Evolutionary conservation across 116 monocot genomes (phyloP).

Genomic region (Dioscorea cayenensis): DNA sequence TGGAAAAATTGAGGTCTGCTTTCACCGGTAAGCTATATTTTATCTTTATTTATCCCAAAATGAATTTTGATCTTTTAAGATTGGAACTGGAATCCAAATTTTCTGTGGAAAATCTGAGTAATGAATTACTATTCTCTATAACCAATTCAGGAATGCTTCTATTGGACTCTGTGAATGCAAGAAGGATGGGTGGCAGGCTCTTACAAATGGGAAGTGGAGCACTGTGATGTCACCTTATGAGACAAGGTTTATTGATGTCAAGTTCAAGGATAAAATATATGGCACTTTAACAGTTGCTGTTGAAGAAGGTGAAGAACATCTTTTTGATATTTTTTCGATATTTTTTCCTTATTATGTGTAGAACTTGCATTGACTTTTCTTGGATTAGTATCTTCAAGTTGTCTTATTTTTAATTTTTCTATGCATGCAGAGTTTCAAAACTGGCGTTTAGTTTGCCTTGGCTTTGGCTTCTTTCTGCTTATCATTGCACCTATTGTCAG

Average conservation of each 20-base stretch:
- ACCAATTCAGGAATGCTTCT: slow-evolving; percentile 70
- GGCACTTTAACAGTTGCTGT: slow-evolving; percentile 40
- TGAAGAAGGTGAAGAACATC: slow-evolving; percentile 46
- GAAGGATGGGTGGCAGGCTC: slow-evolving; percentile 54
- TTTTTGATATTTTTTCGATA: background rate
- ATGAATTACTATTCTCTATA: background rate
- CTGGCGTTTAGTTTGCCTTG: slow-evolving; percentile 83
- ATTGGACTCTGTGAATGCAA: slow-evolving; percentile 58
- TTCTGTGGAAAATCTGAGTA: background rate
- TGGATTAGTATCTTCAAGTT: background rate
- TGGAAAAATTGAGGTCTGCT: slow-evolving; percentile 55
- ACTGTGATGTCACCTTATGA: slow-evolving; percentile 64
- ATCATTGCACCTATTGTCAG: slow-evolving; percentile 76
- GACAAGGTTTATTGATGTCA: slow-evolving; percentile 66
- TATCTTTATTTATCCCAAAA: background rate
- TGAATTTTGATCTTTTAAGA: background rate
- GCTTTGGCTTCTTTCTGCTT: slow-evolving; percentile 67
- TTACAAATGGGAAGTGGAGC: slow-evolving; percentile 61
- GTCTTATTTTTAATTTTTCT: background rate
- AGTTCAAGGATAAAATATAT: slow-evolving; percentile 26
- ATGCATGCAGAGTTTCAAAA: slow-evolving; percentile 66
- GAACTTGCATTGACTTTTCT: background rate
- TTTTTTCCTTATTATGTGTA: background rate
- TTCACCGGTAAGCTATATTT: slow-evolving; percentile 55
- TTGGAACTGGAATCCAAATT: background rate